These are phyloP conservation scores for Pterocarpus santalinus DNA, from an alignment of 306 rosid species.

Conservation along the genomic window DNA sequence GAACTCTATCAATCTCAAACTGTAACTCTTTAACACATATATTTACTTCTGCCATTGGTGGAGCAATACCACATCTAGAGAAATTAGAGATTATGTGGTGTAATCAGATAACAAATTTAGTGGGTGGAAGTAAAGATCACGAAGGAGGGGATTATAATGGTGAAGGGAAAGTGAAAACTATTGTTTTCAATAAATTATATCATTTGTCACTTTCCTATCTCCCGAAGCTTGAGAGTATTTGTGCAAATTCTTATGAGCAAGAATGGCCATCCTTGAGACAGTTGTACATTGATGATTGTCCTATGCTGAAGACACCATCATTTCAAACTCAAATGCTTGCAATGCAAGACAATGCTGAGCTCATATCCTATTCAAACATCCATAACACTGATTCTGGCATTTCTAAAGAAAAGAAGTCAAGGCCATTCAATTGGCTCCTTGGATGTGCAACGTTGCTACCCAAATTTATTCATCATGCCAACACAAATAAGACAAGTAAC, in stretches of 20 bases:
- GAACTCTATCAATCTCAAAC: background rate
- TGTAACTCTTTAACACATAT: slow-evolving; percentile 28
- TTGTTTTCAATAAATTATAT: background rate
- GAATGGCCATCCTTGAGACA: background rate
- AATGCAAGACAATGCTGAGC: background rate
- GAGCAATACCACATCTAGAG: slow-evolving; percentile 13
- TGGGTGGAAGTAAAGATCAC: background rate
- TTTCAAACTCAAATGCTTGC: background rate
- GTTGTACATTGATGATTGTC: background rate
- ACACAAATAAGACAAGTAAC: background rate
- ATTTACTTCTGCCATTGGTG: slow-evolving; percentile 5
- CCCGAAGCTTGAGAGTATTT: slow-evolving; percentile 2
- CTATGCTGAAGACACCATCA: background rate
- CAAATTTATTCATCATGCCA: background rate
- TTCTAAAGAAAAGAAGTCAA: background rate
- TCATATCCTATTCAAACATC: background rate
- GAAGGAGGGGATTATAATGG: background rate
- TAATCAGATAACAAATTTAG: background rate
- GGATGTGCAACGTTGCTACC: background rate
- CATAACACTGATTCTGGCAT: background rate
- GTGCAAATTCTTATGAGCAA: slow-evolving; percentile 7
- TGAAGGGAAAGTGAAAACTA: background rate
- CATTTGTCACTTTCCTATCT: background rate
- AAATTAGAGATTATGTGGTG: background rate
- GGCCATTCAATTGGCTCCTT: background rate